A percentile compares a stretch with the other conserved stretches of the same genome.
These are phyloP conservation scores for Emergomyces africanus DNA, from an alignment of 2,329 filamentous ascomycete genomes.

Conservation along the genomic window DNA sequence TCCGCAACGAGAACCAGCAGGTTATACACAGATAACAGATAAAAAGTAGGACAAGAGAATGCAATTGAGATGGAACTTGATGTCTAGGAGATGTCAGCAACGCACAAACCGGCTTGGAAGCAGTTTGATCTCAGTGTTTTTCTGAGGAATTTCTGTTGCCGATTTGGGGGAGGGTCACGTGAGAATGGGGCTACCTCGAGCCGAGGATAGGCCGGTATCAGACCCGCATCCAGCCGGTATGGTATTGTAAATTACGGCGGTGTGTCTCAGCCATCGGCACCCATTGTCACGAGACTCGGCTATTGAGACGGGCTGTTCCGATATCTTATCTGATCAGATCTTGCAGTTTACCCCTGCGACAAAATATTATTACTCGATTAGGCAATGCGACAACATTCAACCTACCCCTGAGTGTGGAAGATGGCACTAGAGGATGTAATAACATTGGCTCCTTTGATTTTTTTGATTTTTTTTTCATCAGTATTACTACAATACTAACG, in stretches of 20 bases:
- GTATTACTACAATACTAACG: background rate
- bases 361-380: background rate
- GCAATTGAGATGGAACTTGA: background rate
- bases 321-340: conserved; percentile 1
- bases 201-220: background rate
- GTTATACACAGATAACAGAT: background rate
- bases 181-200: background rate
- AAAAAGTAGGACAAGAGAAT: background rate
- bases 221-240: background rate
- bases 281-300: background rate
- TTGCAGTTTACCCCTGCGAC: no score
- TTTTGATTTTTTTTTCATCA: background rate
- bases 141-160: background rate
- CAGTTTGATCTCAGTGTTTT: background rate
- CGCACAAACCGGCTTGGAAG: background rate
- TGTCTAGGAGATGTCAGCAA: background rate
- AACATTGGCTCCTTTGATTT: no score
- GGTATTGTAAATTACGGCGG: background rate
- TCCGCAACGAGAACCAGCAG: background rate
- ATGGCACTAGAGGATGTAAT: background rate
- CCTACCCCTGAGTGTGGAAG: background rate
- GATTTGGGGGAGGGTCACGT: background rate
- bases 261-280: no score
- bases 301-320: background rate
- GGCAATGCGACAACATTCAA: background rate